phyloP scores from a whole-genome alignment of 129 eudicot species.

The Mikania micrantha region DNA sequence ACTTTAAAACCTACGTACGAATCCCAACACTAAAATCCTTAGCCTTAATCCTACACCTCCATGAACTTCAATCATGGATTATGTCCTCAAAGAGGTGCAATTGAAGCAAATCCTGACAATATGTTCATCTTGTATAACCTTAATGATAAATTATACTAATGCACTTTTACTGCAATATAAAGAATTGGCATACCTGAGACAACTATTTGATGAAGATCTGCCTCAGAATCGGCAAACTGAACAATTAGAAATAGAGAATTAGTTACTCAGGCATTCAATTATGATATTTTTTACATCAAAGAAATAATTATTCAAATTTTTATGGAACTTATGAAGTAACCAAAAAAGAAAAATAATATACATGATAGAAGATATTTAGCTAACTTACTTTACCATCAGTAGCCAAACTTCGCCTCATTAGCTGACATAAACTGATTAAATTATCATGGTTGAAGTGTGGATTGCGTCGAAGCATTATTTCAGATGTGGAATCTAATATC shows the following conservation, averaged over 20 bases:
- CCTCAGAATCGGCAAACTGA: slow-evolving; percentile 46
- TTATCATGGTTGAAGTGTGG: slow-evolving; percentile 36
- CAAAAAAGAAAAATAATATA: not conserved
- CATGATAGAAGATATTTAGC: not conserved
- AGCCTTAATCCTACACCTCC: too few species aligned
- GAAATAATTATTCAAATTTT: not conserved
- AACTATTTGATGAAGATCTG: slow-evolving; percentile 70
- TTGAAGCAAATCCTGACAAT: too few species aligned
- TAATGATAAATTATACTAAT: too few species aligned
- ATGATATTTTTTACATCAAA: not conserved
- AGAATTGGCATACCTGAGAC: slow-evolving; percentile 37
- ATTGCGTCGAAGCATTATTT: slow-evolving; percentile 45
- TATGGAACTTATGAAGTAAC: not conserved
- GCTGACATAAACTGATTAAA: slow-evolving; percentile 39
- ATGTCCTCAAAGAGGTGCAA: too few species aligned
- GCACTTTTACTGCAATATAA: too few species aligned
- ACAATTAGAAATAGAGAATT: not conserved
- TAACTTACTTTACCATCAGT: slow-evolving; percentile 45
- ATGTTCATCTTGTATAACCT: too few species aligned
- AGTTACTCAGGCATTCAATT: not conserved
- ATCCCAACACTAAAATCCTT: too few species aligned
- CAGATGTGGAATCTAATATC: slow-evolving; percentile 66
- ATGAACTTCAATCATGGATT: too few species aligned
- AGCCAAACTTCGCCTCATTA: slow-evolving; percentile 62
- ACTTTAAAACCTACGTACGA: too few species aligned